Conservation (phyloP, 805 yeast species). For the Metschnikowia matae region DNA sequence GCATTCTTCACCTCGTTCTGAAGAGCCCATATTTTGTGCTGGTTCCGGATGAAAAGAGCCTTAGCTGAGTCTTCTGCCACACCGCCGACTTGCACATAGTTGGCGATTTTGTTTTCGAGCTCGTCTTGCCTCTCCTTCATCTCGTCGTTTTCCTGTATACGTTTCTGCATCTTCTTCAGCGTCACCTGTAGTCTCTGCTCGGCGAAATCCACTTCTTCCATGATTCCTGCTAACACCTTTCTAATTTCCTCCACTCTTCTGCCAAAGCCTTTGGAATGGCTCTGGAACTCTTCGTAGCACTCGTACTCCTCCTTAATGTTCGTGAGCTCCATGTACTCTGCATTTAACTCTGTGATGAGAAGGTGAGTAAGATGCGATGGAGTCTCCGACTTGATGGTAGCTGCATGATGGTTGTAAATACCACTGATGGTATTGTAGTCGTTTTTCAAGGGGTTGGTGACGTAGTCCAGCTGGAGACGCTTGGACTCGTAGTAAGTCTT, state of each 20-base stretch:
- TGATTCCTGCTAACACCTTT: conserved; percentile 43
- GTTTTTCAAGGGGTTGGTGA: conserved; percentile 61
- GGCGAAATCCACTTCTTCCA: conserved; percentile 43
- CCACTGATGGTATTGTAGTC: conserved; percentile 48
- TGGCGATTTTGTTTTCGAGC: conserved; percentile 26
- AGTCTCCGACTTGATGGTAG: conserved; percentile 17
- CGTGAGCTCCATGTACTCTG: conserved; percentile 40
- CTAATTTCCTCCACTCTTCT: conserved; percentile 41
- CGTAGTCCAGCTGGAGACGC: conserved; percentile 62
- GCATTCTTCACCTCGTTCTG: conserved; percentile 43
- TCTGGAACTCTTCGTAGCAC: conserved; percentile 28
- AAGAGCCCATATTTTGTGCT: conserved; percentile 42
- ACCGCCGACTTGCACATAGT: conserved; percentile 22
- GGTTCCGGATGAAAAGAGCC: conserved; percentile 31
- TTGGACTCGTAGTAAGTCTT: conserved; percentile 53
- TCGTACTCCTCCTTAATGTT: conserved; percentile 42
- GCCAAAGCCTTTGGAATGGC: conserved; percentile 35
- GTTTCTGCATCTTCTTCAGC: conserved; percentile 29
- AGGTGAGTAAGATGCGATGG: conserved; percentile 52
- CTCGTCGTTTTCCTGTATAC: conserved; percentile 26
- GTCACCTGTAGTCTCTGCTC: conserved; percentile 33
- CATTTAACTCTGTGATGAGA: conserved; percentile 52
- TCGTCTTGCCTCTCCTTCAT: conserved; percentile 22
- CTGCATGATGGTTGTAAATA: conserved; percentile 41
- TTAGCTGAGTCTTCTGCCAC: conserved; percentile 17